These are phyloP conservation scores for Pseudognaphalium luteoalbum DNA, from an alignment of 129 eudicot species.

Conservation along the genomic window DNA sequence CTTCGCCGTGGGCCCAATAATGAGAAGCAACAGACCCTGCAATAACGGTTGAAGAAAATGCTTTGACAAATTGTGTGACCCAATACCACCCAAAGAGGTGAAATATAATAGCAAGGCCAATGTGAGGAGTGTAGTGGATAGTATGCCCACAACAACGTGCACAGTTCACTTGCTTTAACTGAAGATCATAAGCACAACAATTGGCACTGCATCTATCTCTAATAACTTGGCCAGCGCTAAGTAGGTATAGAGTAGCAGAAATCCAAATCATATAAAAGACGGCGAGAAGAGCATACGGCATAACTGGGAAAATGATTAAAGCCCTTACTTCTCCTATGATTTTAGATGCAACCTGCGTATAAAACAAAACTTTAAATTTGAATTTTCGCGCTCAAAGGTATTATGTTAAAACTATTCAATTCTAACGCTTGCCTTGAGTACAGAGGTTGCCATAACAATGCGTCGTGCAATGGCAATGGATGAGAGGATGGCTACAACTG, in stretches of 20 bases:
- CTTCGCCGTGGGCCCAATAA: conserved; percentile 86
- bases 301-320: conserved; percentile 71
- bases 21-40: conserved; percentile 98
- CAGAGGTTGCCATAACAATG: conserved; percentile 85
- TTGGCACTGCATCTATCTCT: conserved; percentile 75
- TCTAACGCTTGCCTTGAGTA: conserved; percentile 67
- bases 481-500: conserved; percentile 71
- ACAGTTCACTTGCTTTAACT: conserved; percentile 59
- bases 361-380: neutral
- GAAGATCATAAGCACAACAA: conserved; percentile 92
- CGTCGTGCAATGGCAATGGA: conserved; percentile 88
- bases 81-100: conserved; percentile 87
- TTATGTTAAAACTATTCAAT: neutral
- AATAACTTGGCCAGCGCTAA: conserved; percentile 77
- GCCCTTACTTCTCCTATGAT: conserved; percentile 98
- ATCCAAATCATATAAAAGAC: conserved; percentile 90
- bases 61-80: conserved; percentile 83
- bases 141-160: conserved; percentile 89
- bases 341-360: conserved; percentile 87
- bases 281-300: conserved; percentile 71
- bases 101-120: conserved; percentile 72
- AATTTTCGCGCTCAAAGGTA: conserved; percentile 11
- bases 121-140: conserved; percentile 74
- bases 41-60: conserved; percentile 84
- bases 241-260: conserved; percentile 80